Conservation (phyloP, 176 grass and related monocot species). For the Guadua angustifolia region DNA sequence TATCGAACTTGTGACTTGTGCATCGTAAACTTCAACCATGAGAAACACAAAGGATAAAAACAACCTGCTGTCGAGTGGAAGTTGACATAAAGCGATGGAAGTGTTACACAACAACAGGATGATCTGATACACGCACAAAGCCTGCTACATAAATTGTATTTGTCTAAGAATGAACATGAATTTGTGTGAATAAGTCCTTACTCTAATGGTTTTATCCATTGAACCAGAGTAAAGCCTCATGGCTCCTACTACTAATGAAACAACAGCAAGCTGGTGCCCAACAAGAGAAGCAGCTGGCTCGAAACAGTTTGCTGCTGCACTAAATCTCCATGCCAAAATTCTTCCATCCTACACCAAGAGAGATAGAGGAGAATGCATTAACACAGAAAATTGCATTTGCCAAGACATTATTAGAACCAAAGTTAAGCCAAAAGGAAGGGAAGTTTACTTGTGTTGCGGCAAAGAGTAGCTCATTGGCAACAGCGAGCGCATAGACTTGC, state of each 20-base stretch:
- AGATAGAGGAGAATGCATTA: conserved; percentile 33
- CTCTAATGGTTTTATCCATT: conserved; percentile 94
- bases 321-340: conserved; percentile 91
- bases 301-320: conserved; percentile 62
- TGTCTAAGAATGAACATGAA: conserved; percentile 33
- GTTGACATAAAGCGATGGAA: conserved; percentile 14
- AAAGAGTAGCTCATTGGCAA: conserved; percentile 84
- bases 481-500: conserved; percentile 83
- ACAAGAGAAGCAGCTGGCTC: conserved; percentile 79
- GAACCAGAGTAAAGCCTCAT: conserved; percentile 87
- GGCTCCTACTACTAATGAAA: conserved; percentile 79
- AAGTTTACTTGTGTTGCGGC: conserved; percentile 80
- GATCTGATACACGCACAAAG: conserved; percentile 25
- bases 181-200: conserved; percentile 45
- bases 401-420: conserved; percentile 15
- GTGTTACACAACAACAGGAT: not conserved
- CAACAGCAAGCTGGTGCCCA: conserved; percentile 75
- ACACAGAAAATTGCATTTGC: conserved; percentile 10
- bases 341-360: conserved; percentile 73
- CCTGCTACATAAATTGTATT: conserved; percentile 5
- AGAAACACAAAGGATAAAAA: conserved; percentile 20
- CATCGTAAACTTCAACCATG: conserved; percentile 18
- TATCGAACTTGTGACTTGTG: conserved; percentile 16
- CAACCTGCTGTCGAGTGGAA: conserved; percentile 10
- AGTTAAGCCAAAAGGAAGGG: not conserved